These are phyloP conservation scores for Talaromyces thailandensis DNA, from an alignment of 495 filamentous ascomycete species.

Conservation along the genomic window DNA sequence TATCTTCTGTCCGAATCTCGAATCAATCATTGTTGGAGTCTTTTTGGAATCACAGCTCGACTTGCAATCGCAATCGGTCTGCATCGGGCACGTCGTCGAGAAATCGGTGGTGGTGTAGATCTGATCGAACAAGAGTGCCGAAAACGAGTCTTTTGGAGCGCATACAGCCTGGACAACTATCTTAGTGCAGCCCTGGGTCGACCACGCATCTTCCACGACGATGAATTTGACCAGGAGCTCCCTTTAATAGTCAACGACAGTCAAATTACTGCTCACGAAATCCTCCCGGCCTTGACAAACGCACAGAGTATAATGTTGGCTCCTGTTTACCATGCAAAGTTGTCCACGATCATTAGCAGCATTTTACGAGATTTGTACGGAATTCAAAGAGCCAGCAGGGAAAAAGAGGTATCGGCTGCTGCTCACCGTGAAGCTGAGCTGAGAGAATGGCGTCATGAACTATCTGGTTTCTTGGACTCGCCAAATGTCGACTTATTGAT, in stretches of 20 bases:
- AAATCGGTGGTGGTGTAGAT: not conserved
- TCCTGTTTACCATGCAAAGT: conserved; percentile 28
- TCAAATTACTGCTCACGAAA: conserved; percentile 23
- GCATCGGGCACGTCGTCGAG: not conserved
- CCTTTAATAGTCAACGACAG: not conserved
- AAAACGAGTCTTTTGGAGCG: not conserved
- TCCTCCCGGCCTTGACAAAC: conserved; percentile 12
- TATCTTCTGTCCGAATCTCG: not conserved
- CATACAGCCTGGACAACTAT: not conserved
- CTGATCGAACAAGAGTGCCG: not conserved
- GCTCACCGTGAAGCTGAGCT: not conserved
- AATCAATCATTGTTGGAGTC: not conserved
- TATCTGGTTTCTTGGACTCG: not conserved
- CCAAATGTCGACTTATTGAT: not conserved
- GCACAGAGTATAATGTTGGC: conserved; percentile 33
- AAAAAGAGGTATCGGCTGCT: not conserved
- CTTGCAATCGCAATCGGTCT: not conserved
- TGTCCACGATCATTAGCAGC: conserved; percentile 4
- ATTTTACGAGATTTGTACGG: not conserved
- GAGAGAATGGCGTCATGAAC: not conserved
- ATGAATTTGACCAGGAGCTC: not conserved
- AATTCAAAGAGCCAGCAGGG: not conserved
- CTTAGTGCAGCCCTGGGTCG: not conserved
- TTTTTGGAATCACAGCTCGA: not conserved
- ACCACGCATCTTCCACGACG: not conserved